phyloP scores from a whole-genome alignment of 148 eudicot genomes.

The Vaccinium macrocarpon region DNA sequence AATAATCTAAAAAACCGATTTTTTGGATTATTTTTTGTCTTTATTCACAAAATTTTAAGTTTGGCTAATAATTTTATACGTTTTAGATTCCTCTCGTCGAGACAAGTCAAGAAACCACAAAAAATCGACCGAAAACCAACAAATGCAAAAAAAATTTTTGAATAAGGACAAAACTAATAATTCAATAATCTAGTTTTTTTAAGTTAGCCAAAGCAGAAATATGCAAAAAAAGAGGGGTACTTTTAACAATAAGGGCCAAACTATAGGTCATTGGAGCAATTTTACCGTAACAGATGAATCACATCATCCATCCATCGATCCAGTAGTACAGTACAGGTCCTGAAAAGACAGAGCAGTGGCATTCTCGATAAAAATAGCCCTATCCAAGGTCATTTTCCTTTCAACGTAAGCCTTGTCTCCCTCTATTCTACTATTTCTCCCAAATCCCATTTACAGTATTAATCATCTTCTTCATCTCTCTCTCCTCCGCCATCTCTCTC shows the following conservation, averaged over 20 bases:
- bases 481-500: neutral
- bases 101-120: too few relatives aligned
- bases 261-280: neutral
- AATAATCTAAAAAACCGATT: too few relatives aligned
- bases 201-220: too few relatives aligned
- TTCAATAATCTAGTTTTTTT: too few relatives aligned
- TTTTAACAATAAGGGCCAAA: neutral
- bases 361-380: conserved; percentile 7
- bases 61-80: too few relatives aligned
- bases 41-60: too few relatives aligned
- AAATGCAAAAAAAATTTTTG: too few relatives aligned
- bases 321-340: neutral
- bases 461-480: neutral
- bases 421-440: neutral
- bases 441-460: neutral
- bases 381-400: conserved; percentile 9
- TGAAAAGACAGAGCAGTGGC: conserved; percentile 14
- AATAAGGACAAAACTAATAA: too few relatives aligned
- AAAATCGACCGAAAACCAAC: too few relatives aligned
- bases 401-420: neutral
- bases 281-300: neutral
- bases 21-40: too few relatives aligned
- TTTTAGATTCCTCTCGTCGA: too few relatives aligned
- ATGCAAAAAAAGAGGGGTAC: neutral
- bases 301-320: neutral